Conservation (phyloP, 2,329 filamentous ascomycete genomes). For the Harringtonia aguacate region DNA sequence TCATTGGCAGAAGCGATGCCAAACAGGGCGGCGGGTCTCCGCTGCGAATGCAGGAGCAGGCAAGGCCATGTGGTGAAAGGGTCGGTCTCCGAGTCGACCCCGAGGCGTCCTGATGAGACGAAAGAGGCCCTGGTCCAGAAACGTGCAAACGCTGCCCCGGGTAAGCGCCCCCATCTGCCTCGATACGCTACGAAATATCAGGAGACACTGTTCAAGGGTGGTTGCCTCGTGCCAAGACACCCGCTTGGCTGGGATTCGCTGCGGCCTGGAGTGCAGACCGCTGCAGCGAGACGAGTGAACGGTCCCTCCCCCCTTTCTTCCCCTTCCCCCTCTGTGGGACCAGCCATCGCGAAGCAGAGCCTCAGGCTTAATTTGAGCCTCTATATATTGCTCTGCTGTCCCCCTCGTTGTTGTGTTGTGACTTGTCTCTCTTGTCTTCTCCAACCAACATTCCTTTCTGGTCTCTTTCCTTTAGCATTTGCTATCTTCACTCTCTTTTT, state of each 20-base stretch:
- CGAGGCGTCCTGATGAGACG: too few species aligned
- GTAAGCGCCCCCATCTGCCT: not conserved
- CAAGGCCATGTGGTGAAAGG: too few species aligned
- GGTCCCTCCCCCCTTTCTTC: not conserved
- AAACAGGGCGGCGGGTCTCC: not conserved
- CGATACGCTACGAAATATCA: not conserved
- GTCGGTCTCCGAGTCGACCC: too few species aligned
- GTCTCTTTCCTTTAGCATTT: constrained; percentile 1
- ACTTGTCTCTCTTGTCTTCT: constrained; percentile 1
- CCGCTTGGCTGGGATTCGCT: too few species aligned
- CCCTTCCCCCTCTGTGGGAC: too few species aligned
- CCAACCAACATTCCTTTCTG: constrained; percentile 6
- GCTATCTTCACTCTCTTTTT: constrained; percentile 6
- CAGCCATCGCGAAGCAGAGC: not conserved
- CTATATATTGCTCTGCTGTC: not conserved
- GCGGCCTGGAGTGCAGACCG: too few species aligned
- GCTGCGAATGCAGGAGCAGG: too few species aligned
- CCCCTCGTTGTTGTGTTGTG: not conserved
- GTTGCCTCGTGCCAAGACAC: too few species aligned
- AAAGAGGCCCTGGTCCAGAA: not conserved
- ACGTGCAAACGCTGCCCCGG: too few species aligned
- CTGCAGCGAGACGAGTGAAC: not conserved
- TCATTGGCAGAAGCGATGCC: too few species aligned
- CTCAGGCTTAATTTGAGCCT: not conserved
- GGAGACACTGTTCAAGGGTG: too few species aligned